phyloP scores from a whole-genome alignment of 495 filamentous ascomycete species.

The Penicillium pancosmium region DNA sequence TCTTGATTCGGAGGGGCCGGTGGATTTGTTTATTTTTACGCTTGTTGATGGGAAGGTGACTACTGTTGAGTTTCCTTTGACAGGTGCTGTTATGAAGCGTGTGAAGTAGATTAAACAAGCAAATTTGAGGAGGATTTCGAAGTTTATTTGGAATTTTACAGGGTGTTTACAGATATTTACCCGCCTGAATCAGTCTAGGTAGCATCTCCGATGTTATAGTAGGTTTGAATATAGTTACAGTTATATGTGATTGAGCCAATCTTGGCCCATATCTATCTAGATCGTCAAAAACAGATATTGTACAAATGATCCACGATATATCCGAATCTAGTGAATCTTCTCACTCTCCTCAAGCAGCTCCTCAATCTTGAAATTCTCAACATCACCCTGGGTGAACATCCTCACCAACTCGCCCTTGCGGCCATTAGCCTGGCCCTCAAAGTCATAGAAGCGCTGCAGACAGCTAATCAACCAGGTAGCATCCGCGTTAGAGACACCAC shows the following conservation, averaged over 20 bases:
- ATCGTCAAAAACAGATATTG: slow-evolving; percentile 8
- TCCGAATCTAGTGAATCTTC: slow-evolving; percentile 52
- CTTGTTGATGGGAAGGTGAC: slow-evolving; percentile 6
- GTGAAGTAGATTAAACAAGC: no score
- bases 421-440: slow-evolving; percentile 54
- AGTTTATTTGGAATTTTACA: no score
- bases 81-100: no score
- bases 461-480: slow-evolving; percentile 90
- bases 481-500: slow-evolving; percentile 77
- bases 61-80: background rate
- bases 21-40: slow-evolving; percentile 8
- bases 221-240: no score
- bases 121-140: no score
- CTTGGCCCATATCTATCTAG: background rate
- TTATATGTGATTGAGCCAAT: no score
- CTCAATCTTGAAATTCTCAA: slow-evolving; percentile 74
- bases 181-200: no score
- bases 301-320: slow-evolving; percentile 9
- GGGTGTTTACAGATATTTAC: no score
- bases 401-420: slow-evolving; percentile 69
- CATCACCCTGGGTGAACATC: slow-evolving; percentile 78
- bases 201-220: no score
- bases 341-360: slow-evolving; percentile 84
- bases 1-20: slow-evolving; percentile 4
- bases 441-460: slow-evolving; percentile 91